Evolutionary conservation across 768 basidiomycete genomes (phyloP), one percentile per base, ranked within the genome.

Genomic region (Russula virescens): DNA sequence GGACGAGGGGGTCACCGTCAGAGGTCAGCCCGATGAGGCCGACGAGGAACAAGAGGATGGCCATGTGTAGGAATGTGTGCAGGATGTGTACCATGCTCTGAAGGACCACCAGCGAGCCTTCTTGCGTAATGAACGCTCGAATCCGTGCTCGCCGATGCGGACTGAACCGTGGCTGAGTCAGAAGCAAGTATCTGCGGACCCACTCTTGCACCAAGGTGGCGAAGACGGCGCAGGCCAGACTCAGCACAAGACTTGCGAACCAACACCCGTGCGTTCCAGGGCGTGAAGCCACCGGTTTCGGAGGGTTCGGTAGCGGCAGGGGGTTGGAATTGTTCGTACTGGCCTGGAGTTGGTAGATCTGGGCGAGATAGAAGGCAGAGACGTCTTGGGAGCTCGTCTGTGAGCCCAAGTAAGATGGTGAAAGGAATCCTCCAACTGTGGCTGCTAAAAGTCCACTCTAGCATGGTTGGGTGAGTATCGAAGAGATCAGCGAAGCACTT

Each of bases 381-480:
- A 48, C 52, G 8, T 43, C 51, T 34, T 63, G 51, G 28, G 62
- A 58, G 35, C 28, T 54, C 11, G 50, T 35, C n/a, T 53, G 53
- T 5, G 54, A 49, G 48, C 18, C 7, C 5, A 55, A 45, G 38
- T 53, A 58, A 2, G 62, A 63, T 8, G 40, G 35, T 23, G 31
- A 23, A 35, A 58, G 50, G 21, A 62, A 58, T 23, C 23, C 35
- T 21, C 42, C 50, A 3, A 62, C 56, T 6, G 55, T 46, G 14
- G 55, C 55, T 1, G 61, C 46, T 40, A 63, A 3, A 6, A 63
- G 45, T 47, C 62, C 51, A 42, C 45, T 63, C 62, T 63, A 18
- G 5, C 18, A 9, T 28, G 5, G 10, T 6, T 5, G 14, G 6
- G 28, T 63, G 8, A 54, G 35, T 25, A 19, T 19, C 31, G 16